phyloP scores from a whole-genome alignment of 2,329 filamentous ascomycete species.

The Aspergillus cejpii region DNA sequence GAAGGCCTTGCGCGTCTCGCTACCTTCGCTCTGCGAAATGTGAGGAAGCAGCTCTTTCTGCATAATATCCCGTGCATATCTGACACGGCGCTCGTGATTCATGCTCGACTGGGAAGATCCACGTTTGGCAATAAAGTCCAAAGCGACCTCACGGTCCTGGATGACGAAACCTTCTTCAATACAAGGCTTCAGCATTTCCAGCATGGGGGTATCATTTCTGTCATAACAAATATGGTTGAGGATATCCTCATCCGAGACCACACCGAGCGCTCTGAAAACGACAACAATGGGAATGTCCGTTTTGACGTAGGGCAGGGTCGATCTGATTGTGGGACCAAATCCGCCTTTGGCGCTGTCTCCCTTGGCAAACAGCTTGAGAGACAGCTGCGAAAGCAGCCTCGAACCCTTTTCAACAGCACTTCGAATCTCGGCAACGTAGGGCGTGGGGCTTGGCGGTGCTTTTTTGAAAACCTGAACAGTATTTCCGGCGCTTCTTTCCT shows the following conservation, averaged over 20 bases:
- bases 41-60: conserved; percentile 96
- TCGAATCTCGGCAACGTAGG: conserved; percentile 90
- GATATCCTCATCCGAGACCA: conserved; percentile 97
- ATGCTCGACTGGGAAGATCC: conserved; percentile 65
- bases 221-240: conserved; percentile 97
- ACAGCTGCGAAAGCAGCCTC: conserved; percentile 83
- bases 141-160: conserved; percentile 86
- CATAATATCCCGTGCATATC: conserved; percentile 87
- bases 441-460: conserved; percentile 81
- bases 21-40: conserved; percentile 90
- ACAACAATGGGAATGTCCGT: conserved; percentile 87
- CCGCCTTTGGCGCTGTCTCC: conserved; percentile 71
- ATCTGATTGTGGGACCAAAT: conserved; percentile 81
- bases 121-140: conserved; percentile 93
- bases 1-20: conserved; percentile 92
- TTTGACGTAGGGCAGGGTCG: conserved; percentile 89
- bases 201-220: conserved; percentile 88
- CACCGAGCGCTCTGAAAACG: conserved; percentile 89
- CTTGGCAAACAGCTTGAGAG: conserved; percentile 83
- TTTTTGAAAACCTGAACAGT: conserved; percentile 99
- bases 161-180: conserved; percentile 96
- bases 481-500: conserved; percentile 94
- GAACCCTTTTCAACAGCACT: conserved; percentile 96
- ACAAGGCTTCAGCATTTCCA: conserved; percentile 94
- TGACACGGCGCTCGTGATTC: conserved; percentile 77